Evolutionary conservation across 495 filamentous ascomycete species (phyloP).

Genomic region (Emericellopsis terricola): DNA sequence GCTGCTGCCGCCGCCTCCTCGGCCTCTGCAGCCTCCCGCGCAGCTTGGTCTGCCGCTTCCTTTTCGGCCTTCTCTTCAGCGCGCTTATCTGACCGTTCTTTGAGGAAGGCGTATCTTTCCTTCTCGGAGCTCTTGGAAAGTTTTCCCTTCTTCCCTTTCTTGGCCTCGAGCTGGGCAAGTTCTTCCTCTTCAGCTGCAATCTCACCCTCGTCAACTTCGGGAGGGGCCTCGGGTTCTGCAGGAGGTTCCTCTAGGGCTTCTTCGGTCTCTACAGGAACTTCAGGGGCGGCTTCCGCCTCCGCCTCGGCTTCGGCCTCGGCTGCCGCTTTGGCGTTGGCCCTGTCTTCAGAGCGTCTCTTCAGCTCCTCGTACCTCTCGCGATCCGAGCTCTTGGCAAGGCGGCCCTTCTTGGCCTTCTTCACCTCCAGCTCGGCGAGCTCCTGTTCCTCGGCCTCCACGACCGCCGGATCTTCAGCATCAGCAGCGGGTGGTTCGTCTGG

Average conservation of each 20-base stretch:
- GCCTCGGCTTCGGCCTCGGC: conserved; percentile 9
- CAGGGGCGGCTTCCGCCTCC: conserved; percentile 1
- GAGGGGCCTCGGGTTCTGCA: background rate
- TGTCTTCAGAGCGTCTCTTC: conserved; percentile 4
- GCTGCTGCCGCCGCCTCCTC: conserved; percentile 2
- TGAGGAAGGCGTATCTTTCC: conserved; percentile 18
- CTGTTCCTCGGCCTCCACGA: background rate
- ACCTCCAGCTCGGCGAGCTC: conserved; percentile 9
- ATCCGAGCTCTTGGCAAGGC: background rate
- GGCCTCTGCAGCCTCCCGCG: background rate
- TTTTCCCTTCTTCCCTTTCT: conserved; percentile 8
- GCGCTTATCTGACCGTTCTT: conserved; percentile 11
- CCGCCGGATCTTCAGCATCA: too few relatives aligned
- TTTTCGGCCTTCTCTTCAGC: conserved; percentile 11
- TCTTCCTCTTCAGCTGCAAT: conserved; percentile 10
- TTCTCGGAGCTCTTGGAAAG: conserved; percentile 13
- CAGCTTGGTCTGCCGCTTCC: conserved; percentile 8
- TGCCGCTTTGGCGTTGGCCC: conserved; percentile 2
- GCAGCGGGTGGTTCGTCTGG: background rate
- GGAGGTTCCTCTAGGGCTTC: background rate
- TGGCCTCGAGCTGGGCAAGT: conserved; percentile 10
- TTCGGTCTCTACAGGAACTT: background rate
- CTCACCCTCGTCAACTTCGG: conserved; percentile 2
- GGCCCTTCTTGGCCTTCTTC: conserved; percentile 6
- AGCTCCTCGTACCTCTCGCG: background rate